Evolutionary conservation across 139 green algal species (phyloP), one percentile per base, ranked within the genome.

Genomic region (Tetradesmus obliquus): DNA sequence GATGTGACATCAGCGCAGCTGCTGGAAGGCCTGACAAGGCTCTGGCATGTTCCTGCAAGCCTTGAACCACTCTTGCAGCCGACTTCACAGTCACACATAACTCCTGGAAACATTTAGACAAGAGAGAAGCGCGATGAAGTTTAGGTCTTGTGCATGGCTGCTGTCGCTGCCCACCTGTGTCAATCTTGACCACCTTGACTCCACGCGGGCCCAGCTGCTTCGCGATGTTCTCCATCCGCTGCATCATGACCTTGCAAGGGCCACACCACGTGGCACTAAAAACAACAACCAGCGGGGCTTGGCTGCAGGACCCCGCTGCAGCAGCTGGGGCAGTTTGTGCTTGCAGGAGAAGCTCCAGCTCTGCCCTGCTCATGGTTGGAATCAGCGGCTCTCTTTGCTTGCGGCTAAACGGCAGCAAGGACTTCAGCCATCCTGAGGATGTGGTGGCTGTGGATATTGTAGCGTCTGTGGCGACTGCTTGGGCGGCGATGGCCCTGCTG

Each of bases 171-270:
- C 6, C 19, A 82, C 51, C 85, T 81, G 86, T 90, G 54, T 90
- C 86, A 17, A 90, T 83, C 20, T 90, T 90, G 71, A 90, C 86
- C 24, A 84, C 76, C 53, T 83, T 55, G 8, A 90, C 20, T 3
- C 71, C 86, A 17, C 5, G 3, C 10, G 69, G 54, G 5, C 69
- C 71, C 66, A 84, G 51, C 55, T 54, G 55, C 86, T 71, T 51
- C 13, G 71, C 58, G 1, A 91, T 20, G n/a, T 19, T 55, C 87
- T 91, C 54, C 87, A 84, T 13, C 8, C 87, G 80, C 80, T 88
- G 55, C 32, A 58, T n/a, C 58, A 91, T 84, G 4, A 91, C 54
- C 45, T 88, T 91, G 88, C 88, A 91, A 5, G 88, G 88, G 22
- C 88, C 88, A 60, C 88, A 91, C 79, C 55, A 91, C 32, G 19